Percentiles rank a stretch among this genome's conserved stretches.
These are phyloP conservation scores for Begonia masoniana DNA, from an alignment of 306 rosid genomes.

Conservation along the genomic window DNA sequence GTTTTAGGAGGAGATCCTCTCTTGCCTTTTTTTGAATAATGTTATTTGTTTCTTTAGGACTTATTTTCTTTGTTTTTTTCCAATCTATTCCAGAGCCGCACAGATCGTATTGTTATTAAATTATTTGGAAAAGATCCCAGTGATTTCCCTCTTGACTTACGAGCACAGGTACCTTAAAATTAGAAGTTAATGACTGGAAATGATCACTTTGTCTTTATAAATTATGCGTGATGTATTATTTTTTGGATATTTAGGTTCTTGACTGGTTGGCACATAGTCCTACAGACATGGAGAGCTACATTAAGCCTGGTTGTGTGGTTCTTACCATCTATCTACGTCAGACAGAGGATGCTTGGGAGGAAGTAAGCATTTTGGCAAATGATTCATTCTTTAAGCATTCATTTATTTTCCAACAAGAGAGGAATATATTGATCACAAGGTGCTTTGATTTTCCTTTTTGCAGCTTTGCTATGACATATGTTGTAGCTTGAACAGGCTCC, in stretches of 20 bases:
- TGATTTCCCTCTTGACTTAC: slow-evolving; percentile 58
- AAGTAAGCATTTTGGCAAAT: slow-evolving; percentile 31
- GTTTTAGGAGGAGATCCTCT: not conserved
- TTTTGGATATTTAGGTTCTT: slow-evolving; percentile 29
- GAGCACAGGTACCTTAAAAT: slow-evolving; percentile 48
- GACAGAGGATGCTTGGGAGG: slow-evolving; percentile 50
- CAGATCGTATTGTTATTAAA: slow-evolving; percentile 85
- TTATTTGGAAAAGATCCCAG: slow-evolving; percentile 86
- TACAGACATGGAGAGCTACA: slow-evolving; percentile 74
- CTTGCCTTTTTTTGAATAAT: not conserved
- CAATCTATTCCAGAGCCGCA: slow-evolving; percentile 50
- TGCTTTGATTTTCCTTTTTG: slow-evolving; percentile 3
- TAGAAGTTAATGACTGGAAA: slow-evolving; percentile 7
- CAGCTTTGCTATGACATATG: slow-evolving; percentile 67
- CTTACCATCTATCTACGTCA: slow-evolving; percentile 54
- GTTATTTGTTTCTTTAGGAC: not conserved
- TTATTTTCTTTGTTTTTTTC: slow-evolving; percentile 1
- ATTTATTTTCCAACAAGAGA: not conserved
- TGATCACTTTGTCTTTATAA: slow-evolving; percentile 6
- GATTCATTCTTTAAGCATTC: not conserved
- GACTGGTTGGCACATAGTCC: slow-evolving; percentile 74
- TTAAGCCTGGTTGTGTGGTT: slow-evolving; percentile 77
- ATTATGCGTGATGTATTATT: not conserved
- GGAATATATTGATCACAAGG: not conserved
- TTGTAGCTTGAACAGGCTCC: slow-evolving; percentile 51